phyloP scores from a whole-genome alignment of 805 yeast species.

The Scheffersomyces spartinae region DNA sequence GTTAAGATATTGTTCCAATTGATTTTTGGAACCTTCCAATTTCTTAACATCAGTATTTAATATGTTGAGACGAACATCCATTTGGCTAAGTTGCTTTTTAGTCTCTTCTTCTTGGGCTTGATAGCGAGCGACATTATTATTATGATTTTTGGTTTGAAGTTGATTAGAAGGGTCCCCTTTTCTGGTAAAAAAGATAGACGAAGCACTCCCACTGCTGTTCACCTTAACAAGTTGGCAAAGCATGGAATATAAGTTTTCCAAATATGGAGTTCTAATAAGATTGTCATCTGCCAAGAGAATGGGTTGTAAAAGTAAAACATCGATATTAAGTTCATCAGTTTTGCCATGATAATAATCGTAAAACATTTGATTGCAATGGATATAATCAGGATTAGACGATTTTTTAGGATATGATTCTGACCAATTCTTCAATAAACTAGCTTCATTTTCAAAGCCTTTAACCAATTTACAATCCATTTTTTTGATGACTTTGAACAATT shows the following conservation, averaged over 20 bases:
- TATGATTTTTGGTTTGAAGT: not conserved
- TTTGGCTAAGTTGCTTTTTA: not conserved
- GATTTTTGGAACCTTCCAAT: not conserved
- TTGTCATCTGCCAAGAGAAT: conserved; percentile 84
- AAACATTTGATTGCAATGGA: conserved; percentile 47
- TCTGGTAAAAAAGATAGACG: conserved; percentile 21
- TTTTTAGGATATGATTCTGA: conserved; percentile 28
- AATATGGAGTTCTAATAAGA: conserved; percentile 77
- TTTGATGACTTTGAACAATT: conserved; percentile 60
- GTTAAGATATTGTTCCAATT: conserved; percentile 4
- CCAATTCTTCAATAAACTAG: conserved; percentile 45
- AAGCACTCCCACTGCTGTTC: conserved; percentile 16
- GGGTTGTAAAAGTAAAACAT: conserved; percentile 72
- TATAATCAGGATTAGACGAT: conserved; percentile 15
- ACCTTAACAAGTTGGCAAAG: conserved; percentile 50
- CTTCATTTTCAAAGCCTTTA: conserved; percentile 59
- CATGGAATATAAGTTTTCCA: conserved; percentile 76
- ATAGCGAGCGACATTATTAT: not conserved
- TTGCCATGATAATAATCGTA: conserved; percentile 53
- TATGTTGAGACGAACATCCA: not conserved
- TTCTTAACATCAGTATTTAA: not conserved
- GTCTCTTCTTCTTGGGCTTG: not conserved
- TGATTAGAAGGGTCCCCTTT: conserved; percentile 2
- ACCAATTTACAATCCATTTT: conserved; percentile 69
- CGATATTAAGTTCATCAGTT: conserved; percentile 47